Conservation (phyloP, 192 early-diverging fungal species). For the Coemansia sp. region DNA sequence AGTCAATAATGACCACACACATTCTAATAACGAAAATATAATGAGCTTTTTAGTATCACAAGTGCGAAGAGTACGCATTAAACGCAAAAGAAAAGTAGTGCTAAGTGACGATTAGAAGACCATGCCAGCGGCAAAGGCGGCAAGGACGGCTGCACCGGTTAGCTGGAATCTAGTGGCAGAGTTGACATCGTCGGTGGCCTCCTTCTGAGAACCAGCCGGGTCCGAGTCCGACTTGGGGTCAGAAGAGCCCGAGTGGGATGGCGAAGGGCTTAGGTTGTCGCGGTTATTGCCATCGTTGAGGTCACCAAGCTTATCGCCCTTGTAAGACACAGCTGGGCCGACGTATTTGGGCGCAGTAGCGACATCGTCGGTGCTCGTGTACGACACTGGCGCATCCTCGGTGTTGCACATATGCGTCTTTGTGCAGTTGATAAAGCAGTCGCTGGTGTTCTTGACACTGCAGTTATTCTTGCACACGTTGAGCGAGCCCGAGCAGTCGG, state of each 20-base stretch:
- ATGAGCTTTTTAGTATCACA: not conserved
- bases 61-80: not conserved
- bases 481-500: constrained; percentile 50
- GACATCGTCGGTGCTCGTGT: constrained; percentile 30
- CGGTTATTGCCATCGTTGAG: constrained; percentile 56
- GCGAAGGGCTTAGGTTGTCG: constrained; percentile 2
- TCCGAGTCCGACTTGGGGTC: constrained; percentile 1
- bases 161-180: constrained; percentile 15
- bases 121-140: constrained; percentile 9
- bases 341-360: constrained; percentile 32
- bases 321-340: constrained; percentile 55
- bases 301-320: constrained; percentile 46
- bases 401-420: constrained; percentile 53
- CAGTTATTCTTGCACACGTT: constrained; percentile 45
- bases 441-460: constrained; percentile 20
- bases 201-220: constrained; percentile 9
- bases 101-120: constrained; percentile 12
- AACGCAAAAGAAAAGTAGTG: not conserved
- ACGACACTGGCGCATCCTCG: constrained; percentile 52
- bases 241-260: not conserved
- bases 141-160: constrained; percentile 16
- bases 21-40: not conserved
- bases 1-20: not conserved
- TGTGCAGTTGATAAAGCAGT: constrained; percentile 42
- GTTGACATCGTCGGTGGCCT: not conserved